Base-by-base conservation (phyloP, 2,329 filamentous ascomycete genomes). In the Periconia digitata region DNA sequence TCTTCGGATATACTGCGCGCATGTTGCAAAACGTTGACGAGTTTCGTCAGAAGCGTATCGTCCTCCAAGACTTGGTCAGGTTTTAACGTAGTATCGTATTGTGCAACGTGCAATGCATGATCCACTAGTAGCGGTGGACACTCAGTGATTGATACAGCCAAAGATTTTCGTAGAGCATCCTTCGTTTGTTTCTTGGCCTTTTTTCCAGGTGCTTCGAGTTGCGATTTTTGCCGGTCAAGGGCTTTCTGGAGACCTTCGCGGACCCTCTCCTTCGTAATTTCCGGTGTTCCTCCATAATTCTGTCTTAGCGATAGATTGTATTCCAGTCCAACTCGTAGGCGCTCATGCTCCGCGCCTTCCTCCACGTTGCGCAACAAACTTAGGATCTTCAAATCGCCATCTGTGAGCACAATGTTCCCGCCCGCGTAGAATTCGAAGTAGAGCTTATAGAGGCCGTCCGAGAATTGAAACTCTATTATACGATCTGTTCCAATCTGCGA, bases 381-480 rank as follows among this genome's bases (percentile, higher is more conserved):
- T 29, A 97, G 70, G 46, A 97, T 92, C 54, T 87, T 94, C 44
- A 92, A 76, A 20, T 95, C 86, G 43, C 80, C 81, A 66, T 97
- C 91, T 2, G 94, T 96, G 44, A 99, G 79, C 52, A 99, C 90
- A 51, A 99, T 86, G 67, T 99, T 99, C 39, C 94, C 94, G 44
- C 89, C 89, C 1, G 94, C 92, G 68, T 96, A 99, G 75, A 99
- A 99, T 73, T 99, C 94, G 22, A 99, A 76, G 67, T 90, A 96
- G 18, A 99, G 72, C 36, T 87, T 81, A 67, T 95, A 96, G 59
- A 86, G 81, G 10, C 94, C 94, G 76, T 97, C 91, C 60, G 89
- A 95, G 69, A 99, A 96, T 62, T 88, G 82, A 45, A 99, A 85
- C 69, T 97, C 90, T 44, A 99, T 86, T 52, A 99, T 88, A 44